Base-by-base conservation (phyloP, 768 basidiomycete species). In the Leccinum subtestaceum region DNA sequence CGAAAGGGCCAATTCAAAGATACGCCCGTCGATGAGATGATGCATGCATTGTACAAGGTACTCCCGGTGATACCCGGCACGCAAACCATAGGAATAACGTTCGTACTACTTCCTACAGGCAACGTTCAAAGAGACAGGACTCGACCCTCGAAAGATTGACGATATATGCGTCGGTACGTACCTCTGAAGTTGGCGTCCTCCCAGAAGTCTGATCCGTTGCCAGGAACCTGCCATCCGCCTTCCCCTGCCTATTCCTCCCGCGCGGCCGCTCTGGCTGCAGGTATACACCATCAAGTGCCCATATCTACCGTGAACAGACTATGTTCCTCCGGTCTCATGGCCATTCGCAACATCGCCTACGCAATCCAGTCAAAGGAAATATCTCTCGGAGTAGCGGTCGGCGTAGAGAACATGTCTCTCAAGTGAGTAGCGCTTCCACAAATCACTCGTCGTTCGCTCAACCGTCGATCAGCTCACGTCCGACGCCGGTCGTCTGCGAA, bases 1-100 rank as follows among this genome's bases (percentile, higher is more conserved):
- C 92, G 85, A 80, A 98, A 96, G 72, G 96, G 96, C 23, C 94
- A 94, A 58, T 81, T 95, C 69, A 96, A 94, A 71, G 93, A 97
- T 67, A 78, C 83, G 1, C 84, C 88, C 4, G 90, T 95, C 13
- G 96, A 97, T 64, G 93, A 95, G 69, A 79, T 98, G 57, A 80
- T 98, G 62, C 80, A 83, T 59, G 87, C 88, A 25, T 78, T 97
- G 43, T 87, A 97, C 78, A 89, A 87, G 78, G 93, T 87, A 61
- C 60, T 72, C 12, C 43, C 65, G 58, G 27, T 46, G 48, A 4
- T 13, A 6, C 17, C 12, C 9, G 25, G 46, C 38, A 17, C 55
- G 15, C 36, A 21, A 17, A 7, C 8, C 38, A 27, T 45, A 15
- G 8, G 53, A 50, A 11, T 43, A 19, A 43, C 0, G 40, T 43